phyloP scores from a whole-genome alignment of 2,329 filamentous ascomycete species.

The Penicillium sp. region DNA sequence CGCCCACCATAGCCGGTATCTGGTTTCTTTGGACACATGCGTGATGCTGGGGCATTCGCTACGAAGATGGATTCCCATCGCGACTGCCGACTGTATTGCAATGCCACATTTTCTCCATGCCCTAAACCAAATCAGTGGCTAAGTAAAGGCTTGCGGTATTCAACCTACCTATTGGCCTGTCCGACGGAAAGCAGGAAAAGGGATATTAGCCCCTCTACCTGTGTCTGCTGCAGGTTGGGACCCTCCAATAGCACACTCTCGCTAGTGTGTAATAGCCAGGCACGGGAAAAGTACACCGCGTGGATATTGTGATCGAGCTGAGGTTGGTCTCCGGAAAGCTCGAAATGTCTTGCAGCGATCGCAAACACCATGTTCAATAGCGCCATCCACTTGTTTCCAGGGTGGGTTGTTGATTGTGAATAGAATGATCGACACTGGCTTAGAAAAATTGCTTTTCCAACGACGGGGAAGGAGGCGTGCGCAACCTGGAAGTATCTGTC shows the following conservation, averaged over 20 bases:
- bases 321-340: constrained; percentile 26
- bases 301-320: constrained; percentile 31
- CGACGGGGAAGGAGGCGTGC: constrained; percentile 43
- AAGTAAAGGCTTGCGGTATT: not conserved
- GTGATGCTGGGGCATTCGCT: not conserved
- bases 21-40: constrained; percentile 4
- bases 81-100: constrained; percentile 5
- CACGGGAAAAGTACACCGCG: constrained; percentile 41
- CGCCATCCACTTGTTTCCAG: constrained; percentile 41
- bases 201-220: constrained; percentile 40
- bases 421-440: constrained; percentile 39
- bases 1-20: constrained; percentile 8
- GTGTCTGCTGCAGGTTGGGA: constrained; percentile 44
- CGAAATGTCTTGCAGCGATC: constrained; percentile 38
- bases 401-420: constrained; percentile 27
- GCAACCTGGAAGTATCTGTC: constrained; percentile 40
- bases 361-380: constrained; percentile 46
- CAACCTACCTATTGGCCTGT: constrained; percentile 40
- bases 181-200: constrained; percentile 40
- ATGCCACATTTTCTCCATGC: constrained; percentile 7
- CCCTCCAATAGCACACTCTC: constrained; percentile 36
- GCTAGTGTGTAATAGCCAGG: constrained; percentile 39
- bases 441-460: constrained; percentile 39
- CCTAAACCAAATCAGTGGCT: not conserved
- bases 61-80: constrained; percentile 6